Evolutionary conservation across 2,329 filamentous ascomycete genomes (phyloP).

Genomic region (Penicillium sp.): DNA sequence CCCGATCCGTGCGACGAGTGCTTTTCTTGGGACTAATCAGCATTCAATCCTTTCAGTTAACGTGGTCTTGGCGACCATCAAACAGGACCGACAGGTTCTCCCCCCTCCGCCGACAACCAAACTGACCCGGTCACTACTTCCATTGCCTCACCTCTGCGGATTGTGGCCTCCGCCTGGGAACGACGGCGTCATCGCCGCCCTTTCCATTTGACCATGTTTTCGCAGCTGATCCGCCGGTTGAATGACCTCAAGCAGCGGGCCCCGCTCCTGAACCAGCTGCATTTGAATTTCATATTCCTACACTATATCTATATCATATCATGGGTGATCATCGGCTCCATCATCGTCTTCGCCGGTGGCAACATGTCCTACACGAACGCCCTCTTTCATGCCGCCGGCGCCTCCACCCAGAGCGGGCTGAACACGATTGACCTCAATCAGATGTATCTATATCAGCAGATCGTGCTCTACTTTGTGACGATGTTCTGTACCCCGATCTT

Average conservation of each 20-base stretch:
- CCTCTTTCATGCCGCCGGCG: constrained; percentile 82
- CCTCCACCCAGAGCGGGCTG: constrained; percentile 88
- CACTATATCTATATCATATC: constrained; percentile 76
- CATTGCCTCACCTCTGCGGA: constrained; percentile 11
- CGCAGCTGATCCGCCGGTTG: constrained; percentile 27
- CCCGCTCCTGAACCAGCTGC: constrained; percentile 43
- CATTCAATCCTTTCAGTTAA: neutral
- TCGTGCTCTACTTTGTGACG: constrained; percentile 70
- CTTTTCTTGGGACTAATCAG: constrained; percentile 4
- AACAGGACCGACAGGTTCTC: constrained; percentile 21
- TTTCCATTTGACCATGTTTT: constrained; percentile 34
- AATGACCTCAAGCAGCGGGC: constrained; percentile 38
- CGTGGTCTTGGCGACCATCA: neutral
- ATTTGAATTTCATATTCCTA: constrained; percentile 51
- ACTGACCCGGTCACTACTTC: constrained; percentile 4
- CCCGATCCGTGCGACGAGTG: neutral
- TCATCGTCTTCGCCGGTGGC: constrained; percentile 71
- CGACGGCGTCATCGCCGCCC: constrained; percentile 19
- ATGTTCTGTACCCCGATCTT: constrained; percentile 82
- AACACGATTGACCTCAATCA: constrained; percentile 74
- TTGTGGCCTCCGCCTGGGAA: constrained; percentile 18
- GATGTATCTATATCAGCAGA: constrained; percentile 72
- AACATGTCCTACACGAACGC: constrained; percentile 80
- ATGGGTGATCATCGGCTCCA: constrained; percentile 71
- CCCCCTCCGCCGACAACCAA: constrained; percentile 22